Evolutionary conservation across 805 yeast genomes (phyloP).

Genomic region (Millerozyma acaciae): DNA sequence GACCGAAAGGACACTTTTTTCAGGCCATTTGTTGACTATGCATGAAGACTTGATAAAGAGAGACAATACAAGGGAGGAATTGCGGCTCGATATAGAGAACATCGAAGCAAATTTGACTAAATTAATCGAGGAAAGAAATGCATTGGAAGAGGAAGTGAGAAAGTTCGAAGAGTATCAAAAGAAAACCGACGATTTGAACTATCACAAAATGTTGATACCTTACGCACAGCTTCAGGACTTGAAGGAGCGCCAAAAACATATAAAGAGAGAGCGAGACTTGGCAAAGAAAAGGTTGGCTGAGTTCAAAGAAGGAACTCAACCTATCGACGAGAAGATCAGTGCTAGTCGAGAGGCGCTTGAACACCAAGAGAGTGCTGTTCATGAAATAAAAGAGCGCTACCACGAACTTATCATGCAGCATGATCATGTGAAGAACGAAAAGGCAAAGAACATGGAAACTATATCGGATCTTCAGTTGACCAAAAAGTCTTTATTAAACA

Average conservation of each 20-base stretch:
- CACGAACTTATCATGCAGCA: constrained; percentile 3
- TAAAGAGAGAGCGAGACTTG: constrained; percentile 32
- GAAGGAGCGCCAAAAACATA: constrained; percentile 25
- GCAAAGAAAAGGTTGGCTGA: constrained; percentile 29
- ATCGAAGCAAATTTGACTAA: constrained; percentile 25
- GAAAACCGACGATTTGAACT: constrained; percentile 36
- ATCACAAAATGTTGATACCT: constrained; percentile 38
- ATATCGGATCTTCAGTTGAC: constrained; percentile 2
- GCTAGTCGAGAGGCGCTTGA: constrained; percentile 3
- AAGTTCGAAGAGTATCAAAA: constrained; percentile 43
- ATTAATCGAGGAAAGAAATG: constrained; percentile 34
- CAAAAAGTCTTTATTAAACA: constrained; percentile 1
- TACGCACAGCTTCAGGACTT: constrained; percentile 39
- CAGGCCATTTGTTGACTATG: constrained; percentile 49
- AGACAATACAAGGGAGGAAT: constrained; percentile 38
- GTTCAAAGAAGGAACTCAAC: constrained; percentile 20
- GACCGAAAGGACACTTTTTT: constrained; percentile 76
- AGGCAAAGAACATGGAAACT: constrained; percentile 10
- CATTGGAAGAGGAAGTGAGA: constrained; percentile 44
- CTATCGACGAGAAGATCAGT: constrained; percentile 15
- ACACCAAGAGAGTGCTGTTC: constrained; percentile 5
- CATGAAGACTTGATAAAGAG: constrained; percentile 56
- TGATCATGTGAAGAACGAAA: constrained; percentile 7
- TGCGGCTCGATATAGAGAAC: constrained; percentile 23
- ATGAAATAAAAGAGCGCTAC: constrained; percentile 8